phyloP scores from a whole-genome alignment of 495 filamentous ascomycete genomes.

The Podospora sp. region DNA sequence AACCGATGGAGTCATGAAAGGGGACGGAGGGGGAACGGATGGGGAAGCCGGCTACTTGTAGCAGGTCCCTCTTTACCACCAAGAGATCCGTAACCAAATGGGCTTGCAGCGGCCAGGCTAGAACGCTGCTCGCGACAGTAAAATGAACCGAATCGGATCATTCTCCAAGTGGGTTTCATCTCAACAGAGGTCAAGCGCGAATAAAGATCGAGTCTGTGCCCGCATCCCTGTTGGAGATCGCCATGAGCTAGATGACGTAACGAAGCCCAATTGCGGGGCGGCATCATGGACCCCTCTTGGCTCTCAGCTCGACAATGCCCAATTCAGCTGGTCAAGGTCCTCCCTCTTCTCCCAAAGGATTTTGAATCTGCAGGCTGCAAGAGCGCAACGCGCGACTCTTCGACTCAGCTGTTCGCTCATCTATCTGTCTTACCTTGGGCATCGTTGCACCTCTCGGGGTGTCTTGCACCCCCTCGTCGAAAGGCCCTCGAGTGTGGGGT shows the following conservation, averaged over 20 bases:
- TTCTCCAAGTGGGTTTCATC: slow-evolving; percentile 16
- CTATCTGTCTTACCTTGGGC: neutral
- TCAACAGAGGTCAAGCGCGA: slow-evolving; percentile 5
- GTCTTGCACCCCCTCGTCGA: neutral
- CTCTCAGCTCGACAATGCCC: slow-evolving; percentile 2
- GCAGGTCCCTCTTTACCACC: neutral
- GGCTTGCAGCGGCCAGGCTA: neutral
- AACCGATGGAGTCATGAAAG: slow-evolving; percentile 9
- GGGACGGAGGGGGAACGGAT: neutral
- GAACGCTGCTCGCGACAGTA: neutral
- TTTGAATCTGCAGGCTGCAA: neutral
- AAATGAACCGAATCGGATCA: slow-evolving; percentile 8
- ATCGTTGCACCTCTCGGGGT: neutral
- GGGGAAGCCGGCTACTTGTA: slow-evolving; percentile 5
- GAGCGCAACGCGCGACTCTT: neutral
- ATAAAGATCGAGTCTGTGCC: slow-evolving; percentile 16
- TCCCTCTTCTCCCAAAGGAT: neutral
- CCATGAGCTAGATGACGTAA: slow-evolving; percentile 6
- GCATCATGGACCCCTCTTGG: neutral
- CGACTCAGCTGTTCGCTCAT: neutral
- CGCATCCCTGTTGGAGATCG: slow-evolving; percentile 11
- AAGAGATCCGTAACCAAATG: neutral
- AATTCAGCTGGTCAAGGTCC: slow-evolving; percentile 1
- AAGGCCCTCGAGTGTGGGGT: neutral
- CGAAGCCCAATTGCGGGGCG: neutral